phyloP scores from a whole-genome alignment of 2,329 filamentous ascomycete genomes.

The Ascochyta clinopodiicola region DNA sequence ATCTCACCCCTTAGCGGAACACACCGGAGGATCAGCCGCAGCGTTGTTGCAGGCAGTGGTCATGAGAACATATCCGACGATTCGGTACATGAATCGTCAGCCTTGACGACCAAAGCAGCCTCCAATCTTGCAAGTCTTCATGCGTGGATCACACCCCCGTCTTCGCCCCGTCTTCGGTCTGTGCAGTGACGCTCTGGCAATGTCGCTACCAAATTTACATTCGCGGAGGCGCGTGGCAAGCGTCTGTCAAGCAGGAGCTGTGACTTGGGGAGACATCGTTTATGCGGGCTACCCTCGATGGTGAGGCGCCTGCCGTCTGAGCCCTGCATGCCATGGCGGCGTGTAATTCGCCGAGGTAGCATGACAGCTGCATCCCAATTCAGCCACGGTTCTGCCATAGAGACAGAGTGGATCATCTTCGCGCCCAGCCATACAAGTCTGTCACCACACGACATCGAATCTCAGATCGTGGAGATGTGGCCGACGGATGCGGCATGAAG shows the following conservation, averaged over 20 bases:
- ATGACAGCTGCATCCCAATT: slow-evolving; percentile 25
- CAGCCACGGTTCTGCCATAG: slow-evolving; percentile 27
- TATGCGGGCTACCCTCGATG: slow-evolving; percentile 33
- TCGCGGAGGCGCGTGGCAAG: slow-evolving; percentile 9
- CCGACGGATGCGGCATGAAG: slow-evolving; percentile 20
- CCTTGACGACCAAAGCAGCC: slow-evolving; percentile 1
- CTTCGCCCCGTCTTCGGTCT: slow-evolving; percentile 24
- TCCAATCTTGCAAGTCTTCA: slow-evolving; percentile 5
- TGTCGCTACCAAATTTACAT: slow-evolving; percentile 8
- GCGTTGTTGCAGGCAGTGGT: slow-evolving; percentile 27
- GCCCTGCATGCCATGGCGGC: slow-evolving; percentile 30
- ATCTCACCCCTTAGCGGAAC: slow-evolving; percentile 11
- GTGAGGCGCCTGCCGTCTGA: slow-evolving; percentile 41
- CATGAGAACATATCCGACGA: slow-evolving; percentile 21
- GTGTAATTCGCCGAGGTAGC: slow-evolving; percentile 39
- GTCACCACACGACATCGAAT: slow-evolving; percentile 29
- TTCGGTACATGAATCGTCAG: slow-evolving; percentile 16
- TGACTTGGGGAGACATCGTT: slow-evolving; percentile 33
- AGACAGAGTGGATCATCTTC: slow-evolving; percentile 26
- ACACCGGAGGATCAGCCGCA: slow-evolving; percentile 21
- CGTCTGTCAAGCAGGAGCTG: slow-evolving; percentile 21
- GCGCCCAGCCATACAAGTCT: slow-evolving; percentile 28
- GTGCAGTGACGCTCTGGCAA: slow-evolving; percentile 22
- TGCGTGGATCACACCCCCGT: background rate
- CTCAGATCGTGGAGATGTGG: slow-evolving; percentile 29